Evolutionary conservation across 2,329 filamentous ascomycete genomes (phyloP), one percentile per base, ranked within the genome.

Genomic region (Ceratocystis cubensis): DNA sequence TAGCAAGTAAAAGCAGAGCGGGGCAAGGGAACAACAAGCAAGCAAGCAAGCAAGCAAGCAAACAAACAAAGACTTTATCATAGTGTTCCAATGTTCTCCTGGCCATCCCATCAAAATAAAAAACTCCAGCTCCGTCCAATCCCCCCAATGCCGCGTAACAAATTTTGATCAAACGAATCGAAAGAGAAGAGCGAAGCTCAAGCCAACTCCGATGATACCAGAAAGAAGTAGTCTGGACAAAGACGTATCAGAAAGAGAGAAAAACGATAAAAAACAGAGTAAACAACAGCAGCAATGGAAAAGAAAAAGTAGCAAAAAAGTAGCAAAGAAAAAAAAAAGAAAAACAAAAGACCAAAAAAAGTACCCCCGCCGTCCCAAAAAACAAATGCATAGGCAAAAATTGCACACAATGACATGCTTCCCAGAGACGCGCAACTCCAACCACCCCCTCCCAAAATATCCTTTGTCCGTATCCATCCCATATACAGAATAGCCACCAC

Each of bases 191-290:
- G 53, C 33, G 57, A 67, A 65, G 53, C 66, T 59, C 50, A 53
- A 56, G 56, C 61, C 53, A 64, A 62, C 37, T 33, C 65, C 65
- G 63, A 66, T 65, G 67, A 70, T 62, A 66, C 62, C 66, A 68
- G 69, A 65, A 57, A 63, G 66, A 56, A 65, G 66, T 48, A 67
- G 65, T 61, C 67, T 66, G 65, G 67, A 68, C 62, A 62, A 68
- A 68, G 68, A 65, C 65, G 61, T 45, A 69, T 67, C 66, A 69
- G 67, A 70, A 68, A 63, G 33, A 37, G 37, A 41, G 10, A 41
- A 41, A 41, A 13, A 41, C 37, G 37, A 13, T 41, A 15, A 4
- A 69, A 66, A 68, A 64, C 70, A 66, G 67, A 63, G 67, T 50
- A 65, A 69, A 65, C 28, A 61, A 65, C 62, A 61, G 69, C 67